Percentiles rank a stretch among this genome's conserved stretches.
Conservation (phyloP, 208 protist species). For the Kentomonas sorsogonicus region DNA sequence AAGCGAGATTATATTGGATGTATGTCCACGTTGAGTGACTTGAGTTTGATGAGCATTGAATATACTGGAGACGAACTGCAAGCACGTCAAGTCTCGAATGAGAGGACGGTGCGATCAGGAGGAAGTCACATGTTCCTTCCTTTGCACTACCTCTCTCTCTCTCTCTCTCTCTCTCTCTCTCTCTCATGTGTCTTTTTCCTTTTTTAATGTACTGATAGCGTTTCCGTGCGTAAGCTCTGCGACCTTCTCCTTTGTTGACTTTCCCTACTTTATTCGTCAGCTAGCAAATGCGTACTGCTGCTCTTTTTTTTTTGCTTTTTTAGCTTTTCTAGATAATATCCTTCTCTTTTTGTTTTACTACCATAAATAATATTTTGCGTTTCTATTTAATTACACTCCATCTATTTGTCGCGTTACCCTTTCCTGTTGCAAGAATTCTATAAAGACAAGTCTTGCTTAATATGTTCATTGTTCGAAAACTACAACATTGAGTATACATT, state of each 20-base stretch:
- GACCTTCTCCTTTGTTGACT: too few species aligned
- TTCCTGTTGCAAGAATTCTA: too few species aligned
- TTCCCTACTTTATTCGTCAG: neutral
- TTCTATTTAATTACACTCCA: neutral
- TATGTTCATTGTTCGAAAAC: too few species aligned
- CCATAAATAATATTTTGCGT: slow-evolving; percentile 3
- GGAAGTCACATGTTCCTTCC: neutral
- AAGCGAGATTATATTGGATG: too few species aligned
- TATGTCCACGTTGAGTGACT: too few species aligned
- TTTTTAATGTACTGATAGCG: neutral
- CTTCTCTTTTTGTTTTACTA: slow-evolving; percentile 1
- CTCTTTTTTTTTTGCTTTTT: slow-evolving; percentile 6
- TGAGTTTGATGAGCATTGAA: too few species aligned
- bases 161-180: neutral
- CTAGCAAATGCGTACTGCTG: neutral
- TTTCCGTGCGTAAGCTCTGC: too few species aligned
- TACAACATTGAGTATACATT: too few species aligned
- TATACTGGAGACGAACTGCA: too few species aligned
- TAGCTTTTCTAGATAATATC: neutral
- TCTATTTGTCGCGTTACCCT: neutral
- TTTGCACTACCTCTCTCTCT: neutral
- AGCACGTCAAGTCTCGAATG: too few species aligned
- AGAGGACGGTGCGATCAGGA: too few species aligned
- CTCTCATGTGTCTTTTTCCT: neutral
- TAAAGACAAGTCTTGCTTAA: too few species aligned